These are phyloP conservation scores for Fistulina hepatica DNA, from an alignment of 1,284 basidiomycete species.

Conservation along the genomic window DNA sequence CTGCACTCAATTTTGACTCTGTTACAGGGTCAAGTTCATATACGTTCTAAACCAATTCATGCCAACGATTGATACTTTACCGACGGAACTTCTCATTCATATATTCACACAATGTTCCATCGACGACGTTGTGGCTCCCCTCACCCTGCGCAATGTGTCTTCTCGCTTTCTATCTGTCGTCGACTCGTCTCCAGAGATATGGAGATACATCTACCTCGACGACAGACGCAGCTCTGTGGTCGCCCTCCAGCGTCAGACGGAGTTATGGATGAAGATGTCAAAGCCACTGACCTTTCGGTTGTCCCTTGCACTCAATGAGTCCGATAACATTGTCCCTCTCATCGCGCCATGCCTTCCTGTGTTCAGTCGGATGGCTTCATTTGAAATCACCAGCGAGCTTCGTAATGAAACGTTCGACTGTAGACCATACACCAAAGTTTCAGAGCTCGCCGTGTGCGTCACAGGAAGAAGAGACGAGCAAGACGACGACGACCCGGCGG, in stretches of 20 bases:
- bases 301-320: conserved; percentile 32
- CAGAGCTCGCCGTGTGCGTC: conserved; percentile 21
- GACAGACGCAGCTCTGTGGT: neutral
- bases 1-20: too few species aligned
- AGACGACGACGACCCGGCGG: conserved; percentile 20
- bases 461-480: conserved; percentile 22
- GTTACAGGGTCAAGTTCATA: too few species aligned
- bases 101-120: neutral
- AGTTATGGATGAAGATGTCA: conserved; percentile 43
- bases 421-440: conserved; percentile 10
- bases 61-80: conserved; percentile 5
- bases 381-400: conserved; percentile 30
- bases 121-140: neutral
- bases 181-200: neutral
- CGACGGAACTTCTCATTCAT: neutral
- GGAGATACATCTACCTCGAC: neutral
- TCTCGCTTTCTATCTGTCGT: neutral
- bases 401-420: conserved; percentile 18
- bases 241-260: conserved; percentile 22
- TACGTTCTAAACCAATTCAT: conserved; percentile 4
- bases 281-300: conserved; percentile 43
- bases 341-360: conserved; percentile 47
- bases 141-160: neutral
- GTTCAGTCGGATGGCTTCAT: conserved; percentile 43
- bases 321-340: conserved; percentile 47